Base-by-base conservation (phyloP, 2,329 filamentous ascomycete species). In the Ascochyta pisi region DNA sequence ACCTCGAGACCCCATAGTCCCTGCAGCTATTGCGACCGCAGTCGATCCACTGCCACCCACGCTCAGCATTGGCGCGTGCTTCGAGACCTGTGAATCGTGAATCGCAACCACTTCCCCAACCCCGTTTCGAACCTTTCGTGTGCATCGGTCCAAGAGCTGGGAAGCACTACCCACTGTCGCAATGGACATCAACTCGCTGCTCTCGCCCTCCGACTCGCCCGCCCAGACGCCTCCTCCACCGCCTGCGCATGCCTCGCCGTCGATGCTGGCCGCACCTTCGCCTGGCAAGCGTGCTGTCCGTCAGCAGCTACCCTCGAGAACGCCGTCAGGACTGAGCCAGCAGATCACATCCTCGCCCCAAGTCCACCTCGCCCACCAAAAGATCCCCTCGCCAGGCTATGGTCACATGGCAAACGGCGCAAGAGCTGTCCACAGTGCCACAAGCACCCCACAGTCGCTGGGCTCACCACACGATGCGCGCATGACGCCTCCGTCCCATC, bases 181-280 rank as follows among this genome's bases (percentile, higher is more conserved):
- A 39, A 82, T 82, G 80, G 77, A 82, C 64, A 82, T 82, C 75
- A 79, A 79, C 65, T 78, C 77, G 42, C 71, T 82, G 47, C 66
- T 82, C 47, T 81, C 79, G 66, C 79, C 80, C 35, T 77, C 79
- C 59, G 78, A 81, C 54, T 77, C 77, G 64, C 70, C 78, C 47
- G 68, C 73, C 39, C 63, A 62, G 55, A 74, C 76, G 41, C 71
- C 75, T 23, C 68, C 73, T 42, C 72, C 70, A 35, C 60, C 65
- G 35, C 63, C 66, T 54, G 58, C 66, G 7, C 53, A 48, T 39
- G 60, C 65, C 15, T 58, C 65, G 50, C 60, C 66, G 41, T 73
- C 70, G 47, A 66, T 64, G 24, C 65, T 67, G 40, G 50, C 60
- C 44, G 62, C 66, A 39, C 63, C 57, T n/a, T 71, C 74, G 54